Evolutionary conservation across 768 basidiomycete genomes (phyloP).

Genomic region (Trametes cinnabarina): DNA sequence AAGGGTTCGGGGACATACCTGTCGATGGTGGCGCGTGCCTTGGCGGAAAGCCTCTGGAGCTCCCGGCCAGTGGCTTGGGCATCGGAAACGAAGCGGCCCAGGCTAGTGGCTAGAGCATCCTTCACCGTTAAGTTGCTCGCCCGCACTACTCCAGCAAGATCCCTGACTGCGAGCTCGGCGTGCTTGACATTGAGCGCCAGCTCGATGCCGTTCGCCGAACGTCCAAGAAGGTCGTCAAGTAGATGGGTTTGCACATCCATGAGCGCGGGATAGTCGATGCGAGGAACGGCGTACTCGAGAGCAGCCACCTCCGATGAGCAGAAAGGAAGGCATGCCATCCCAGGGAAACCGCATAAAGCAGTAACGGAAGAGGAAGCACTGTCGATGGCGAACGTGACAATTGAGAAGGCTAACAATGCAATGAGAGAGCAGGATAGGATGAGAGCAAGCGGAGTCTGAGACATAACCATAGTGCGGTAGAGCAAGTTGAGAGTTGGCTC

Average conservation of each 20-base stretch:
- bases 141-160: conserved; percentile 59
- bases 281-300: too few species aligned
- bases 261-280: conserved; percentile 53
- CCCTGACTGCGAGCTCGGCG: conserved; percentile 71
- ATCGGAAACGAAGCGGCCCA: conserved; percentile 55
- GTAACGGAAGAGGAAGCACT: too few species aligned
- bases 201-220: conserved; percentile 52
- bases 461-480: too few species aligned
- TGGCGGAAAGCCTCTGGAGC: conserved; percentile 59
- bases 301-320: too few species aligned
- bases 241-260: conserved; percentile 55
- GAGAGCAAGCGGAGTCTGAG: too few species aligned
- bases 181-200: conserved; percentile 68
- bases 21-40: conserved; percentile 69
- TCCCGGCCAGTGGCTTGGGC: conserved; percentile 58
- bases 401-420: too few species aligned
- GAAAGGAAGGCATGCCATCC: too few species aligned
- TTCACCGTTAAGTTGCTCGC: conserved; percentile 61
- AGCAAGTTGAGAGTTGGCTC: too few species aligned
- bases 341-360: too few species aligned
- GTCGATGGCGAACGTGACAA: too few species aligned
- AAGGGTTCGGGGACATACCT: conserved; percentile 46
- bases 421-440: too few species aligned
- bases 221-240: conserved; percentile 60
- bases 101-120: conserved; percentile 48